Conservation (phyloP, 257 asterid species). For the Solanum appendiculatum region DNA sequence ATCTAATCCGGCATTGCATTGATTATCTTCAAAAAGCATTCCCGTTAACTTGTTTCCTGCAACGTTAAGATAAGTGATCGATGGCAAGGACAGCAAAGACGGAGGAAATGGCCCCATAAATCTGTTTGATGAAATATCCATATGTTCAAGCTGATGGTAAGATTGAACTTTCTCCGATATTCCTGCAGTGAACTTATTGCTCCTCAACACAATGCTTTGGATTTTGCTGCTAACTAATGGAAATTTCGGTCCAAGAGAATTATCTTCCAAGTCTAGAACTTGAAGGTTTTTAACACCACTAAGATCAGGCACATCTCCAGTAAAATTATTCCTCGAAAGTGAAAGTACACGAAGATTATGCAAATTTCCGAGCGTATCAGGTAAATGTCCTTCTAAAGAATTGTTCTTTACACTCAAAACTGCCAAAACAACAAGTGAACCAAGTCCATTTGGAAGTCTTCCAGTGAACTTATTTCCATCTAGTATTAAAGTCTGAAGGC, state of each 20-base stretch:
- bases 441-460: constrained; percentile 35
- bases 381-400: constrained; percentile 45
- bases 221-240: constrained; percentile 46
- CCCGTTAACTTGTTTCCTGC: constrained; percentile 67
- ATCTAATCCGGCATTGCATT: constrained; percentile 40
- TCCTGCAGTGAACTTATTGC: constrained; percentile 54
- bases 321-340: constrained; percentile 57
- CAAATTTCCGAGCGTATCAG: constrained; percentile 38
- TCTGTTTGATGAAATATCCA: constrained; percentile 64
- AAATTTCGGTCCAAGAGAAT: constrained; percentile 64
- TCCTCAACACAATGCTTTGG: constrained; percentile 37
- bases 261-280: constrained; percentile 53
- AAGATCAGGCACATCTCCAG: constrained; percentile 73
- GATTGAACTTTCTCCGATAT: constrained; percentile 52
- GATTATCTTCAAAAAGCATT: constrained; percentile 41
- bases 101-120: constrained; percentile 76
- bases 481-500: constrained; percentile 64
- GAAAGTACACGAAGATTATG: constrained; percentile 50
- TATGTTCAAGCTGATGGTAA: constrained; percentile 38
- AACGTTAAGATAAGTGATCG: constrained; percentile 41
- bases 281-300: constrained; percentile 54
- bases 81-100: constrained; percentile 58
- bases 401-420: constrained; percentile 63
- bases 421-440: constrained; percentile 45
- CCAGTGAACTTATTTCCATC: constrained; percentile 64